phyloP scores from a whole-genome alignment of 805 yeast species.

The Barnettozyma sucrosica region DNA sequence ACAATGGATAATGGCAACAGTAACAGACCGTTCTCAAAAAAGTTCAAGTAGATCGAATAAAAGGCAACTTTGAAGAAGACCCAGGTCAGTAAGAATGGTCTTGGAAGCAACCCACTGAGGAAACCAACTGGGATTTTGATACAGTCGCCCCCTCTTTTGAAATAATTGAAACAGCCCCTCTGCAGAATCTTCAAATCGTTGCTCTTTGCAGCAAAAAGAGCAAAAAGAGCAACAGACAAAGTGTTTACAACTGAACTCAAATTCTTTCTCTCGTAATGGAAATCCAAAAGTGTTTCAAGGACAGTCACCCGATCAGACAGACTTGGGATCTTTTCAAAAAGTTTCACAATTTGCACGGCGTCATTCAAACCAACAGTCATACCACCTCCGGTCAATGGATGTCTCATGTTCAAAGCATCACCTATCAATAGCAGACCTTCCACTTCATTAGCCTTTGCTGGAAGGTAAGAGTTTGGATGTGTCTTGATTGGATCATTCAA shows the following conservation, averaged over 20 bases:
- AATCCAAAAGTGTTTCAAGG: constrained; percentile 49
- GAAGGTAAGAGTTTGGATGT: constrained; percentile 91
- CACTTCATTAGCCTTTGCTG: constrained; percentile 65
- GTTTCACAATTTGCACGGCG: constrained; percentile 58
- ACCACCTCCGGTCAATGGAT: constrained; percentile 98
- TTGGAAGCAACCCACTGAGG: constrained; percentile 74
- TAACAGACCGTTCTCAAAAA: constrained; percentile 53
- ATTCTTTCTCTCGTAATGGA: constrained; percentile 73
- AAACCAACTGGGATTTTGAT: constrained; percentile 75
- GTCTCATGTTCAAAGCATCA: constrained; percentile 95
- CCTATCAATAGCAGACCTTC: constrained; percentile 83
- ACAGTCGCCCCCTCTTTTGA: constrained; percentile 78
- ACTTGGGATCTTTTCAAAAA: constrained; percentile 48
- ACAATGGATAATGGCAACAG: constrained; percentile 67
- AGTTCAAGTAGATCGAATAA: constrained; percentile 69
- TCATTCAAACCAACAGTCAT: constrained; percentile 97
- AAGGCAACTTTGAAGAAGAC: constrained; percentile 91
- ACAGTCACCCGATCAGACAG: constrained; percentile 55
- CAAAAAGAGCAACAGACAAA: constrained; percentile 82
- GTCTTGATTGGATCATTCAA: constrained; percentile 57
- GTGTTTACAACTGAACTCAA: constrained; percentile 84
- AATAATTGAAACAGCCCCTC: constrained; percentile 83
- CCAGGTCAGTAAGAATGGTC: constrained; percentile 66
- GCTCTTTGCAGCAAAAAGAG: constrained; percentile 84
- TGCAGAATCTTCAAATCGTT: constrained; percentile 64